A percentile compares a stretch with the other conserved stretches of the same genome.
phyloP scores from a whole-genome alignment of 495 filamentous ascomycete species.

The Ramalina intermedia region DNA sequence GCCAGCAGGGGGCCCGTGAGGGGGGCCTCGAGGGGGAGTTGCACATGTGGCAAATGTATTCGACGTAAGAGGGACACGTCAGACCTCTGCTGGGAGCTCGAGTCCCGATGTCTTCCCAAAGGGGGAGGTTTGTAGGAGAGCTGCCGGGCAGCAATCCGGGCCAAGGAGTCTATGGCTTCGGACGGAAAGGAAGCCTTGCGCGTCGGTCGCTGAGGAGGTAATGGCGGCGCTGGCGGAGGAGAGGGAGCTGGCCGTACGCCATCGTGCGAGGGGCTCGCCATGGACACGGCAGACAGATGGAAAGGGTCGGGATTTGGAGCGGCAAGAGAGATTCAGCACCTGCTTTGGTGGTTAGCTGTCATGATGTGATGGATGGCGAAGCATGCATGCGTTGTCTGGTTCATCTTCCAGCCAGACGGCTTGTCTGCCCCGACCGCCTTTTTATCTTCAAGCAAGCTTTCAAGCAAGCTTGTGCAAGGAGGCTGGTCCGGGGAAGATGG shows the following conservation, averaged over 20 bases:
- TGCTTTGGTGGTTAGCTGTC: too few relatives aligned
- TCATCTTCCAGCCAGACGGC: too few relatives aligned
- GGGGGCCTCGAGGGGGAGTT: neutral
- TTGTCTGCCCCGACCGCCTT: too few relatives aligned
- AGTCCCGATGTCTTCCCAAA: neutral
- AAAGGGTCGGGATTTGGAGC: too few relatives aligned
- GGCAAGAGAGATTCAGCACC: too few relatives aligned
- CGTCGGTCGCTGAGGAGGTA: conserved; percentile 34
- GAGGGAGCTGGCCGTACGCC: conserved; percentile 15
- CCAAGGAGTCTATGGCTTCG: conserved; percentile 37
- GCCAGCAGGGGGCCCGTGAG: neutral
- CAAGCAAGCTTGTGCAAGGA: too few relatives aligned
- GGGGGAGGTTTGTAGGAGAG: conserved; percentile 35
- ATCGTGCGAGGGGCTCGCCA: neutral
- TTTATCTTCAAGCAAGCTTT: too few relatives aligned
- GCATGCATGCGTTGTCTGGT: too few relatives aligned
- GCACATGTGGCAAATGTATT: neutral
- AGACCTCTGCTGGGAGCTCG: conserved; percentile 7
- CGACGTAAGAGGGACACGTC: neutral
- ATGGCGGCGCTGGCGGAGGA: conserved; percentile 37
- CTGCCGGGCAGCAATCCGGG: conserved; percentile 39
- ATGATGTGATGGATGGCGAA: too few relatives aligned
- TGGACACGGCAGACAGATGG: neutral
- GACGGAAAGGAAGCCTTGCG: conserved; percentile 13
- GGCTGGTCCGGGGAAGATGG: too few relatives aligned